Conservation (phyloP, 768 basidiomycete genomes). For the Candolleomyces efflorescens region DNA sequence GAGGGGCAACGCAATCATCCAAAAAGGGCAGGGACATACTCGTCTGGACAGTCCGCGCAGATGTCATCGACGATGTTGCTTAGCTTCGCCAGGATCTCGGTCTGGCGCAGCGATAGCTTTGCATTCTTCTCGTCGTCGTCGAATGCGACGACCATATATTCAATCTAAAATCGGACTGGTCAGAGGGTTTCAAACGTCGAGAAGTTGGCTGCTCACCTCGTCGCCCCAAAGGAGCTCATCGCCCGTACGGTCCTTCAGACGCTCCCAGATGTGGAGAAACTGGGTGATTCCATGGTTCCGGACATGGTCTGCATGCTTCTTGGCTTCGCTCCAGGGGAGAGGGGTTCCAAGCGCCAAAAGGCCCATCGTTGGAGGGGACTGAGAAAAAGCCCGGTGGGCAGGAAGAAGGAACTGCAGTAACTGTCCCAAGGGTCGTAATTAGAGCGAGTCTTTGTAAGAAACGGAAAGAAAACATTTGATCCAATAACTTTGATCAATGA, state of each 20-base stretch:
- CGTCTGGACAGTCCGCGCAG: constrained; percentile 50
- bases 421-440: neutral
- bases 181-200: neutral
- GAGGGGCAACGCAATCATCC: neutral
- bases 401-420: neutral
- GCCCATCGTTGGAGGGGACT: constrained; percentile 63
- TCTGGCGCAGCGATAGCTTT: constrained; percentile 88
- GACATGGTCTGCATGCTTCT: constrained; percentile 84
- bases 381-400: constrained; percentile 4
- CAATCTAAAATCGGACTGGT: constrained; percentile 53
- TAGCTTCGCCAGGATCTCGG: constrained; percentile 85
- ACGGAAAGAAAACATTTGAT: constrained; percentile 17
- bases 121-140: constrained; percentile 78
- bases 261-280: constrained; percentile 91
- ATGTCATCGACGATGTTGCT: constrained; percentile 65
- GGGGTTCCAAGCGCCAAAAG: constrained; percentile 91
- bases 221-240: constrained; percentile 98
- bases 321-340: constrained; percentile 86
- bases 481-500: constrained; percentile 11
- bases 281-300: constrained; percentile 91
- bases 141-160: constrained; percentile 92
- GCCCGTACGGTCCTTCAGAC: constrained; percentile 84
- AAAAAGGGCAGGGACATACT: constrained; percentile 38
- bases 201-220: constrained; percentile 58
- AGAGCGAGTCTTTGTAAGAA: constrained; percentile 23